phyloP scores from a whole-genome alignment of 176 grass and related monocot species.

The Musa beccarii region DNA sequence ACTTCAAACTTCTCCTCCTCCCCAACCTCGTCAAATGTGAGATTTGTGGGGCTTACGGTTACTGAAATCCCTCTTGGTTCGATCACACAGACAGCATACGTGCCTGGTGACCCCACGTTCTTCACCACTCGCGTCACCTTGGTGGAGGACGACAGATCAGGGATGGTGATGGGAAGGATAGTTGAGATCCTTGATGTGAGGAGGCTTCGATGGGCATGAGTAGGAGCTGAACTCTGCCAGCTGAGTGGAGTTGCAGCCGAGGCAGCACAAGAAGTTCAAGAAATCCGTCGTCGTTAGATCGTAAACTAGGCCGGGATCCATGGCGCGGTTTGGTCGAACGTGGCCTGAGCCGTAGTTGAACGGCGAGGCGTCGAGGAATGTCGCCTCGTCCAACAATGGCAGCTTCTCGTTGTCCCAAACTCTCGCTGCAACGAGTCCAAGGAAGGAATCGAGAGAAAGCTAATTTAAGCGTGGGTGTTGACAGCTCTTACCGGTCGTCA shows the following conservation, averaged over 20 bases:
- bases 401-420: neutral
- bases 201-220: neutral
- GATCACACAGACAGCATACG: neutral
- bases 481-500: conserved; percentile 11
- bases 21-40: neutral
- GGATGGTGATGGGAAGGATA: conserved; percentile 17
- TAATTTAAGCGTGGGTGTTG: too few species aligned
- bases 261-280: conserved; percentile 12
- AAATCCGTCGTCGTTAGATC: conserved; percentile 1
- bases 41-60: neutral
- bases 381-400: neutral
- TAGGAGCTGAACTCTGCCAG: conserved; percentile 5
- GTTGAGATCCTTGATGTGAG: conserved; percentile 2
- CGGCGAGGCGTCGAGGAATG: neutral
- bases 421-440: neutral
- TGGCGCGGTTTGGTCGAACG: conserved; percentile 11
- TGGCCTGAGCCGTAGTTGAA: conserved; percentile 8
- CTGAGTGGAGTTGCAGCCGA: conserved; percentile 4
- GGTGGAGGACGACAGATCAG: neutral
- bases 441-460: neutral
- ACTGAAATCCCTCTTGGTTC: neutral
- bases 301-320: conserved; percentile 16
- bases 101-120: conserved; percentile 10
- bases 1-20: conserved; percentile 9
- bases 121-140: neutral